Percentiles rank a stretch among this genome's conserved stretches.
Evolutionary conservation across 1,284 basidiomycete species (phyloP).

Genomic region (Ganoderma meredithae): DNA sequence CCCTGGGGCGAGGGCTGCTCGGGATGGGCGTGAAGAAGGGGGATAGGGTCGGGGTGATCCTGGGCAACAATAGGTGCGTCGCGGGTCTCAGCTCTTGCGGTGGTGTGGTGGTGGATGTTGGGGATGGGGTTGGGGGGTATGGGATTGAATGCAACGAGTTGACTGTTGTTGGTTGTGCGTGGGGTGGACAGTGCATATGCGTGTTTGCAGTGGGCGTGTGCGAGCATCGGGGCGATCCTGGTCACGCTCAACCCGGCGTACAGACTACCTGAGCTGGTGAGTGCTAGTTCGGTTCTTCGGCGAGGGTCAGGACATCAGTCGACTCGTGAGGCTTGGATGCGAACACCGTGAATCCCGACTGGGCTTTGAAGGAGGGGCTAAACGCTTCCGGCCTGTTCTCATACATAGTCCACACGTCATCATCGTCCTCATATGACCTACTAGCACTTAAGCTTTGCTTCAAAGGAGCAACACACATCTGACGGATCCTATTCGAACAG

Average conservation of each 20-base stretch:
- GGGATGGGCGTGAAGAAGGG: conserved; percentile 77
- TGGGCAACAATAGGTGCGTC: conserved; percentile 81
- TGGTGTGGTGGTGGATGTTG: neutral
- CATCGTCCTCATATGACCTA: neutral
- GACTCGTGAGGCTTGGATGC: neutral
- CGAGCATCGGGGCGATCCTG: conserved; percentile 79
- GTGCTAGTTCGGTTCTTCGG: conserved; percentile 32
- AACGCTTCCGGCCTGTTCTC: neutral
- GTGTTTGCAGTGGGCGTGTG: conserved; percentile 84
- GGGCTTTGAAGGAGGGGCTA: neutral
- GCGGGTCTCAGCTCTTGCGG: neutral
- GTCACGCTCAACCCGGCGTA: conserved; percentile 88
- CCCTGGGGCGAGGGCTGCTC: conserved; percentile 76
- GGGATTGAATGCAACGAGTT: neutral
- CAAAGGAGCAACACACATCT: neutral
- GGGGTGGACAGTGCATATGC: conserved; percentile 70
- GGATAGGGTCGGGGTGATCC: conserved; percentile 81
- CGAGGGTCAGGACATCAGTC: neutral
- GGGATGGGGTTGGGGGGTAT: neutral
- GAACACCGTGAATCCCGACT: neutral
- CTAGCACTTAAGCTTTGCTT: neutral
- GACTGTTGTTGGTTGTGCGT: neutral
- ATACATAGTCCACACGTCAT: neutral
- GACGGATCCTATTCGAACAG: conserved; percentile 44
- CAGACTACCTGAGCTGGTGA: conserved; percentile 72